Percentiles rank a stretch among this genome's conserved stretches.
Evolutionary conservation across 805 yeast genomes (phyloP).

Genomic region (Hanseniaspora thailandica): DNA sequence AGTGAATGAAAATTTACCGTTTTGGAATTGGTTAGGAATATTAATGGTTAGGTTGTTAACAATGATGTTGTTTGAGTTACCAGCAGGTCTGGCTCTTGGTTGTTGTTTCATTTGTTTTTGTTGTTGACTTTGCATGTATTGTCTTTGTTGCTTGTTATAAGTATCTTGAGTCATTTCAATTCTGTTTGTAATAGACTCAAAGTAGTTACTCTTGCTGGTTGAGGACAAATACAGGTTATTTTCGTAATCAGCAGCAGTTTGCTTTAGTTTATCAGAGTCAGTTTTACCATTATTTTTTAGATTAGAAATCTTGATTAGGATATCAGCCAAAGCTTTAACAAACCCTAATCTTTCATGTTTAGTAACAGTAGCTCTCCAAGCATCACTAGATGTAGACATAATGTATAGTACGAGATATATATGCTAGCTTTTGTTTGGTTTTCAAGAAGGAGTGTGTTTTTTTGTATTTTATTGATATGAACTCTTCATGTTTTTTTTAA

Average conservation of each 20-base stretch:
- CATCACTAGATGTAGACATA: constrained; percentile 3
- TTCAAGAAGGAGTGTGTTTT: background rate
- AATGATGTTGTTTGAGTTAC: background rate
- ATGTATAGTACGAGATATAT: background rate
- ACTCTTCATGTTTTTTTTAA: background rate
- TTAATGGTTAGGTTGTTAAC: constrained; percentile 20
- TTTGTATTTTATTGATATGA: background rate
- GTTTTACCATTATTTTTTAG: constrained; percentile 27
- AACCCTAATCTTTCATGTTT: constrained; percentile 26
- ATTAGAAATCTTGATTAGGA: constrained; percentile 29
- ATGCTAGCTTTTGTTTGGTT: background rate
- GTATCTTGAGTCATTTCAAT: constrained; percentile 30
- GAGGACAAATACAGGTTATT: constrained; percentile 51
- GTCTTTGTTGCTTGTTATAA: constrained; percentile 23
- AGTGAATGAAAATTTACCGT: constrained; percentile 22
- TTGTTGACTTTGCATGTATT: constrained; percentile 19
- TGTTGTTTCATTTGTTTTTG: constrained; percentile 25
- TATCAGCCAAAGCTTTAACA: constrained; percentile 27
- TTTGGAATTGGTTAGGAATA: constrained; percentile 24
- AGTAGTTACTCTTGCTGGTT: constrained; percentile 46
- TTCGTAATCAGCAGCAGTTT: constrained; percentile 61
- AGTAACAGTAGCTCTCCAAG: constrained; percentile 11
- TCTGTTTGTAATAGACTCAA: constrained; percentile 37
- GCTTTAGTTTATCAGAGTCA: constrained; percentile 35
- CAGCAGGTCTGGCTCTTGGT: constrained; percentile 18